Percentiles rank a stretch among this genome's conserved stretches.
Evolutionary conservation across 2,329 filamentous ascomycete species (phyloP).

Genomic region (Tolypocladium ophioglossoides): DNA sequence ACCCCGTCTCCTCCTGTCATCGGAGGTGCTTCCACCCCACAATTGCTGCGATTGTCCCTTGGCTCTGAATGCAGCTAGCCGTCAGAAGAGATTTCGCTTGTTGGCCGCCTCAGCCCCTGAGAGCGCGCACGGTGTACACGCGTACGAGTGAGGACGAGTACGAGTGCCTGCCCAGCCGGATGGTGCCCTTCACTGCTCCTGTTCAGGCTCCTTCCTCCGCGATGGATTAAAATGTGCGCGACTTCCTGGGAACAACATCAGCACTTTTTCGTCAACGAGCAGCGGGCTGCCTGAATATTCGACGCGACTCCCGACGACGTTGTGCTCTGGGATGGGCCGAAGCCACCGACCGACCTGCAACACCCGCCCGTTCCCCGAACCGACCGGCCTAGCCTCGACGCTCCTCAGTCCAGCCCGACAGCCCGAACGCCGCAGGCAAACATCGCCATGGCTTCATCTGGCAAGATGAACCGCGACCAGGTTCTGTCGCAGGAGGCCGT

Average conservation of each 20-base stretch:
- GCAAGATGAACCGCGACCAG: conserved; percentile 8
- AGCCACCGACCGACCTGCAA: neutral
- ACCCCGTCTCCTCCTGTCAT: neutral
- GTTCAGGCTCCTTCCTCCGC: neutral
- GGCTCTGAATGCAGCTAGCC: neutral
- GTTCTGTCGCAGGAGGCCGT: conserved; percentile 26
- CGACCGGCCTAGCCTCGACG: neutral
- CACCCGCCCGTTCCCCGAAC: neutral
- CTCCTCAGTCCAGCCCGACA: neutral
- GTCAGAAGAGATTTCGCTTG: neutral
- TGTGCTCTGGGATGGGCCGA: neutral
- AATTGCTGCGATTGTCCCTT: neutral
- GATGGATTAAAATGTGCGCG: neutral
- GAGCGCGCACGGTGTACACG: neutral
- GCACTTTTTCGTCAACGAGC: neutral
- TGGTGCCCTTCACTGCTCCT: neutral
- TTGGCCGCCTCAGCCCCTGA: neutral
- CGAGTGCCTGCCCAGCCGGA: neutral
- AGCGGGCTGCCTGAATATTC: no score
- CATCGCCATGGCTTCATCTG: neutral
- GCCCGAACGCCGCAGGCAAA: no score
- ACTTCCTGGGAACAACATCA: neutral
- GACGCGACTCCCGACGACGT: neutral
- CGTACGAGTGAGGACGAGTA: neutral
- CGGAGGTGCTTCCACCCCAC: neutral